These are phyloP conservation scores for Naganishia kalamii DNA, from an alignment of 768 basidiomycete genomes.

Conservation along the genomic window DNA sequence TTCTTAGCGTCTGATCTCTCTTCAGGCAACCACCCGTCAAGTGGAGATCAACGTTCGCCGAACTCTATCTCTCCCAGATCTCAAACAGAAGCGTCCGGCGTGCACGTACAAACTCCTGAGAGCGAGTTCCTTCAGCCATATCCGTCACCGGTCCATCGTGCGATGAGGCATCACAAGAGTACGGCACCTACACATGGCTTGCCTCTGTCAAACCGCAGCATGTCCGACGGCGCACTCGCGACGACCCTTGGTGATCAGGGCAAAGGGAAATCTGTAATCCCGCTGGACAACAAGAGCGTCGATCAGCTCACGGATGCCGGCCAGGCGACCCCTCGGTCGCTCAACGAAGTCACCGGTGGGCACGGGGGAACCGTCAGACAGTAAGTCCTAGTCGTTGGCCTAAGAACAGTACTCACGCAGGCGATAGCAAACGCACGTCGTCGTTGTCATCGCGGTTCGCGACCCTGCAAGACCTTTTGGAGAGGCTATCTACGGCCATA, in stretches of 20 bases:
- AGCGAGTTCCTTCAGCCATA: background rate
- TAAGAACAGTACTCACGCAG: background rate
- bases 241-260: background rate
- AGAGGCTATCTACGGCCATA: conserved; percentile 8
- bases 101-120: background rate
- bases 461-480: conserved; percentile 5
- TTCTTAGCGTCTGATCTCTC: background rate
- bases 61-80: background rate
- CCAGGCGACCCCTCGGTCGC: background rate
- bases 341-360: too few relatives aligned
- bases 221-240: background rate
- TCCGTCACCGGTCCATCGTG: background rate
- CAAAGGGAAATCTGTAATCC: background rate
- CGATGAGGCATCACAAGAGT: background rate
- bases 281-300: background rate
- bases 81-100: background rate
- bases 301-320: background rate
- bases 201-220: too few relatives aligned
- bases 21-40: background rate
- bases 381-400: background rate
- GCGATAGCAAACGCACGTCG: background rate
- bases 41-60: background rate
- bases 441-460: conserved; percentile 14
- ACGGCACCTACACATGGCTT: background rate
- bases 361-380: background rate